Base-by-base conservation (phyloP, 352 stramenopile genomes). In the Pythium phragmiticola region DNA sequence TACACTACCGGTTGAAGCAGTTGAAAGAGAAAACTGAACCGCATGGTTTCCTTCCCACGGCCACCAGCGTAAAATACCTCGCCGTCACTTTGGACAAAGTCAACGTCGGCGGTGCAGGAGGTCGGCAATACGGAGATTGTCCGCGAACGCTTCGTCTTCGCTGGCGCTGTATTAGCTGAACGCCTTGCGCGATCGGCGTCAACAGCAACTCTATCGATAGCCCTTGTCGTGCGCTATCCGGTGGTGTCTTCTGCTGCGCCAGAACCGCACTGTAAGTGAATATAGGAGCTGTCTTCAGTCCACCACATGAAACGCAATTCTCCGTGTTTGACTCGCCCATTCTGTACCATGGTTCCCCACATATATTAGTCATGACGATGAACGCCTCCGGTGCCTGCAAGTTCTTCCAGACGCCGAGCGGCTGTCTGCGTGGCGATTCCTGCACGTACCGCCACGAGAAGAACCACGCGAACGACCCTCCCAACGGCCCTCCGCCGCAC, bases 341-440 rank as follows among this genome's bases (percentile, higher is more conserved):
- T 55, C 6, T 55, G n/a, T 41, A 11, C 14, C 12, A 14, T 55
- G 11, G 39, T 23, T 55, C 7, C 9, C 28, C 12, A 33, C 1
- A 11, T 13, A 0, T 9, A 39, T 39, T 13, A 39, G 34, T 42
- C 19, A 3, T 33, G n/a, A 23, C 43, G 33, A 70, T 66, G 63
- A 63, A 70, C 57, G 28, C 53, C 5, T 51, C 55, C 13, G 55
- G 63, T 14, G 48, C 63, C 12, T 93, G 84, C 62, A 82, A 82
- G 67, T 93, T 90, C 77, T 93, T 89, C 63, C 72, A 84, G 72
- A 87, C 80, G 45, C 70, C 75, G 9, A 68, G 86, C 43, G 84
- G 84, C 59, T 93, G 84, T 56, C 88, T 85, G 62, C 82, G 84
- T 16, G 84, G 84, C 30, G 61, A 72, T 14, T 82, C 76, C 9